Evolutionary conservation across 805 yeast species (phyloP).

Genomic region (Metschnikowia peoriensis): DNA sequence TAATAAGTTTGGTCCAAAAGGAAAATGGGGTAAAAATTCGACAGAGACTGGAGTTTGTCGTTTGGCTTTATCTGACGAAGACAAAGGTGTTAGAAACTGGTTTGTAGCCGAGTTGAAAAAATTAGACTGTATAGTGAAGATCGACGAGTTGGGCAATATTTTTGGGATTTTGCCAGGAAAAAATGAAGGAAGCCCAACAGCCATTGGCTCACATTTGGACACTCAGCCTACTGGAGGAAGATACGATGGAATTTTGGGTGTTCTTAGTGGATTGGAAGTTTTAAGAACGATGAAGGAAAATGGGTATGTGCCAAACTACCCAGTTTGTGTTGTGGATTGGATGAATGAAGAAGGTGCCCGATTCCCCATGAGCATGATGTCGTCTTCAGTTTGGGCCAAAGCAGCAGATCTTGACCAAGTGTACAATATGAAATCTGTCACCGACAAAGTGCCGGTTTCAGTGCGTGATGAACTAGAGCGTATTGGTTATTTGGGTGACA

Average conservation of each 20-base stretch:
- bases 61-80: constrained; percentile 60
- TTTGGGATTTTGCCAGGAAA: constrained; percentile 64
- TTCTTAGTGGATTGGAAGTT: constrained; percentile 64
- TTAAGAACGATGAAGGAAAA: constrained; percentile 63
- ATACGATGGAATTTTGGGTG: constrained; percentile 73
- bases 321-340: constrained; percentile 67
- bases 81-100: constrained; percentile 67
- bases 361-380: constrained; percentile 66
- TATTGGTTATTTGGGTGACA: constrained; percentile 61
- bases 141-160: constrained; percentile 68
- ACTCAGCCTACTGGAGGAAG: constrained; percentile 81
- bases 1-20: constrained; percentile 55
- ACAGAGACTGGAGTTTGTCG: constrained; percentile 70
- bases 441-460: constrained; percentile 46
- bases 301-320: constrained; percentile 57
- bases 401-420: constrained; percentile 45
- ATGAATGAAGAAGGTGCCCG: constrained; percentile 80
- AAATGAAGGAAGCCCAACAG: constrained; percentile 49
- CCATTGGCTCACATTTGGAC: constrained; percentile 71
- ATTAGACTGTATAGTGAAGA: constrained; percentile 55
- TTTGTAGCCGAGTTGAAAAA: constrained; percentile 49
- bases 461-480: constrained; percentile 55
- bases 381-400: constrained; percentile 68
- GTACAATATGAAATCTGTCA: constrained; percentile 51
- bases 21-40: constrained; percentile 53